Evolutionary conservation across 2,329 filamentous ascomycete genomes (phyloP).

Genomic region (Alternaria postmessia): DNA sequence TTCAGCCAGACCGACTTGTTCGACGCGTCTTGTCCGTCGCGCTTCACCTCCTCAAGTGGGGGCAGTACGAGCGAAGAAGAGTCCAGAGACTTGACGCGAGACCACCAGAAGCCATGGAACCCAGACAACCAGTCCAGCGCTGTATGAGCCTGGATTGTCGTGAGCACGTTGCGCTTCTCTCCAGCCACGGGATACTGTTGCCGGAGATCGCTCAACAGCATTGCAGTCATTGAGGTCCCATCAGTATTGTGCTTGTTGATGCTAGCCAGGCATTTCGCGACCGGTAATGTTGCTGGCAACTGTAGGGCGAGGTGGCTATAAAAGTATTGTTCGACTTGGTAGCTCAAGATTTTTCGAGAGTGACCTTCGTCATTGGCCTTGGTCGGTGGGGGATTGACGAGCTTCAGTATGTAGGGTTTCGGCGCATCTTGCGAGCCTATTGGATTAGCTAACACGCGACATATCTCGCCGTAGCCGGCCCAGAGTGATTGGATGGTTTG

Average conservation of each 20-base stretch:
- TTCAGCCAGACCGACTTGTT: constrained; percentile 64
- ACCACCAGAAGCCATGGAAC: constrained; percentile 68
- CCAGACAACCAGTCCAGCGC: constrained; percentile 69
- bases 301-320: constrained; percentile 65
- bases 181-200: constrained; percentile 64
- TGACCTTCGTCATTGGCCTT: constrained; percentile 65
- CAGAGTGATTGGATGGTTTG: constrained; percentile 54
- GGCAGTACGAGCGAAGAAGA: constrained; percentile 58
- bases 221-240: constrained; percentile 58
- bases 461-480: constrained; percentile 64
- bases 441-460: constrained; percentile 57
- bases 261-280: constrained; percentile 60
- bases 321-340: constrained; percentile 72
- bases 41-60: constrained; percentile 62
- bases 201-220: constrained; percentile 66
- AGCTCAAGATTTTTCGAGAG: constrained; percentile 70
- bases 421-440: constrained; percentile 13
- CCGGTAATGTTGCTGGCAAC: constrained; percentile 55
- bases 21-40: constrained; percentile 35
- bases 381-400: constrained; percentile 63
- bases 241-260: constrained; percentile 53
- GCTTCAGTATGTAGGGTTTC: constrained; percentile 64
- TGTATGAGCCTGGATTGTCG: constrained; percentile 58
- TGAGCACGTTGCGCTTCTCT: constrained; percentile 61
- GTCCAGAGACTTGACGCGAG: constrained; percentile 31